Evolutionary conservation across 371 early-diverging fungal species (phyloP).

Genomic region (Lichtheimia ramosa): DNA sequence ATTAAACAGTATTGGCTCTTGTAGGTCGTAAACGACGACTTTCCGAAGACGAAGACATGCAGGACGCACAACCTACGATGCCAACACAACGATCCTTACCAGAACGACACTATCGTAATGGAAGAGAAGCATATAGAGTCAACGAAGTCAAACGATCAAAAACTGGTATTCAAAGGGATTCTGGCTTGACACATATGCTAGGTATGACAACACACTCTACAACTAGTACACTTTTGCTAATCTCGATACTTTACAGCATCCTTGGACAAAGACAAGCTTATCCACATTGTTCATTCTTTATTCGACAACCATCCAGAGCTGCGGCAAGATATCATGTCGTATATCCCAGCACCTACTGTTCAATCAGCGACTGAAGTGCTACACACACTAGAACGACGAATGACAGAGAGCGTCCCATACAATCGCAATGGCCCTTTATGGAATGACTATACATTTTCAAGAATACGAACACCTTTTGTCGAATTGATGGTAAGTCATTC

Average conservation of each 20-base stretch:
- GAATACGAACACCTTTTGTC: constrained; percentile 74
- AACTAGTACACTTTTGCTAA: too few species aligned
- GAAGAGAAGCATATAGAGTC: constrained; percentile 1
- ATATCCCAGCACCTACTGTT: constrained; percentile 89
- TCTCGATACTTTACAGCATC: constrained; percentile 39
- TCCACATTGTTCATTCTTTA: constrained; percentile 70
- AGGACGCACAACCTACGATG: constrained; percentile 19
- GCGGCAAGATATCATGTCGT: constrained; percentile 66
- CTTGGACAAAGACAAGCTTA: constrained; percentile 73
- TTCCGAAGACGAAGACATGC: constrained; percentile 53
- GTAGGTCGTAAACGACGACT: constrained; percentile 44
- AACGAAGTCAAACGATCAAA: constrained; percentile 28
- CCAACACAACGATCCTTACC: constrained; percentile 9
- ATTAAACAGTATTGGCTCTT: neutral
- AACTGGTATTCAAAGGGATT: constrained; percentile 25
- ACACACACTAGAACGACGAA: constrained; percentile 64
- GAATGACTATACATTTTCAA: constrained; percentile 88
- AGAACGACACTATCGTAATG: constrained; percentile 9
- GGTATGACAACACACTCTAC: constrained; percentile 21
- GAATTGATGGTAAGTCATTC: constrained; percentile 65
- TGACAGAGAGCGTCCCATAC: constrained; percentile 84
- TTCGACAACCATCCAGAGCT: constrained; percentile 73
- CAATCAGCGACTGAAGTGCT: constrained; percentile 72
- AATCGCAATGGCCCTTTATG: constrained; percentile 75
- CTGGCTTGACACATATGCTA: constrained; percentile 25